Conservation (phyloP, 208 protist genomes). For the Acanthamoeba triangularis region DNA sequence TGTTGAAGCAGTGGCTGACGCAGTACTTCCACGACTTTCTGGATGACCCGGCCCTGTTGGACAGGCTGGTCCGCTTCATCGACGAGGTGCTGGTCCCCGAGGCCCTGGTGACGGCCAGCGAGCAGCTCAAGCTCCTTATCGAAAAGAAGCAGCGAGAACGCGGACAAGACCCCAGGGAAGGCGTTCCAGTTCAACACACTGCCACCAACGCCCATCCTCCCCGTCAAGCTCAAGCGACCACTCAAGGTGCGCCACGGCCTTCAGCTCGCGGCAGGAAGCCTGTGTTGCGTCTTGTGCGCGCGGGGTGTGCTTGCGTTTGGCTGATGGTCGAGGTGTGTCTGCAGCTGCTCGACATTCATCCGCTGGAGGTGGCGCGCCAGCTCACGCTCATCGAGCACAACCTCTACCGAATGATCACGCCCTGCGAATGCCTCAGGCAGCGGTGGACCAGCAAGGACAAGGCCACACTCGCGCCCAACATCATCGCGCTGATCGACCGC, state of each 20-base stretch:
- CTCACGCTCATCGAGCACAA: constrained; percentile 78
- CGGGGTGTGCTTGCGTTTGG: not conserved
- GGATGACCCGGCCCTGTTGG: not conserved
- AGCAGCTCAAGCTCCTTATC: constrained; percentile 1
- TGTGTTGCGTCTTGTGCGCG: too few relatives aligned
- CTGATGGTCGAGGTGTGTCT: not conserved
- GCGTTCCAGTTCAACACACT: not conserved
- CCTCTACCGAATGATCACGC: constrained; percentile 71
- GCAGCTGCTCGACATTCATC: constrained; percentile 25
- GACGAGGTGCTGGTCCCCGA: constrained; percentile 46
- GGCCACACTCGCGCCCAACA: constrained; percentile 75
- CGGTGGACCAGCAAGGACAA: constrained; percentile 81
- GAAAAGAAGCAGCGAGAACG: not conserved
- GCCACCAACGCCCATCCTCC: constrained; percentile 30
- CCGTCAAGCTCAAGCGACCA: not conserved
- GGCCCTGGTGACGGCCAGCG: not conserved
- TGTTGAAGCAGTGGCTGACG: constrained; percentile 35
- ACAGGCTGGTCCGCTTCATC: not conserved
- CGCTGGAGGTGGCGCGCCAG: constrained; percentile 77
- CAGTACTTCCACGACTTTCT: constrained; percentile 35
- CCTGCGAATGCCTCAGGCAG: constrained; percentile 58
- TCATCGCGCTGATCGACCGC: constrained; percentile 81
- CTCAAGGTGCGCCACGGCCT: not conserved
- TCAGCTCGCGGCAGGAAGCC: not conserved
- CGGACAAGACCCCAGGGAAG: not conserved